Evolutionary conservation across 768 basidiomycete species (phyloP).

Genomic region (Tricholoma hemisulphureum): DNA sequence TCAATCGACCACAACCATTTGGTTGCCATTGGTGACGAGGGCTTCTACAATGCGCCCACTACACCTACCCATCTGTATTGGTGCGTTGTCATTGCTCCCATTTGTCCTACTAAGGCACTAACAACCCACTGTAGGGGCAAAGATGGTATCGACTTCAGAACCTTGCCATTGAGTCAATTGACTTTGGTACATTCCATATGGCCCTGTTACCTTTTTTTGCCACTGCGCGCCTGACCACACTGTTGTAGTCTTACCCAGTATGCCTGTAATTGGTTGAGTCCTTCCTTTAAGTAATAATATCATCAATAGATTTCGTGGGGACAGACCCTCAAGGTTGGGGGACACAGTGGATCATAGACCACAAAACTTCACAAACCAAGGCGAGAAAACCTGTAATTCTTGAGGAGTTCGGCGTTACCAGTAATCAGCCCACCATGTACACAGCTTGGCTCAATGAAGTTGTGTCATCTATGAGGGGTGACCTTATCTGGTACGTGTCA

Average conservation of each 20-base stretch:
- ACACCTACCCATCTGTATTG: slow-evolving; percentile 54
- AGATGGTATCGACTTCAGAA: slow-evolving; percentile 65
- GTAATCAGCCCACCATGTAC: slow-evolving; percentile 47
- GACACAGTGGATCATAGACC: slow-evolving; percentile 61
- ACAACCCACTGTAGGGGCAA: slow-evolving; percentile 35
- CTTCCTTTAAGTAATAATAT: neutral
- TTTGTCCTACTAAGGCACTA: neutral
- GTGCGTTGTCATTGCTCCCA: slow-evolving; percentile 24
- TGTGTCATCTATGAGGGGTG: slow-evolving; percentile 56
- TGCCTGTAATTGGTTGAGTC: slow-evolving; percentile 1
- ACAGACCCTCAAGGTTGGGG: slow-evolving; percentile 52
- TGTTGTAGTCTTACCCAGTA: slow-evolving; percentile 34
- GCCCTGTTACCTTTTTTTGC: neutral
- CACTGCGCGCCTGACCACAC: neutral
- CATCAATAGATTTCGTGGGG: slow-evolving; percentile 47
- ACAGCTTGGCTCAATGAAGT: slow-evolving; percentile 52
- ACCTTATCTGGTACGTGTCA: slow-evolving; percentile 52
- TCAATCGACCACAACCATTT: slow-evolving; percentile 22
- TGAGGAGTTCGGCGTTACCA: slow-evolving; percentile 65
- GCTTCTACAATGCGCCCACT: slow-evolving; percentile 44
- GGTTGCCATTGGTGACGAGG: slow-evolving; percentile 21
- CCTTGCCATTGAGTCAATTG: slow-evolving; percentile 53
- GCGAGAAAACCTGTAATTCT: slow-evolving; percentile 61
- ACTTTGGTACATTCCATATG: slow-evolving; percentile 69
- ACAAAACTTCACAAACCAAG: slow-evolving; percentile 48